phyloP scores from a whole-genome alignment of 352 stramenopile genomes.

The Phytophthora parvispora region DNA sequence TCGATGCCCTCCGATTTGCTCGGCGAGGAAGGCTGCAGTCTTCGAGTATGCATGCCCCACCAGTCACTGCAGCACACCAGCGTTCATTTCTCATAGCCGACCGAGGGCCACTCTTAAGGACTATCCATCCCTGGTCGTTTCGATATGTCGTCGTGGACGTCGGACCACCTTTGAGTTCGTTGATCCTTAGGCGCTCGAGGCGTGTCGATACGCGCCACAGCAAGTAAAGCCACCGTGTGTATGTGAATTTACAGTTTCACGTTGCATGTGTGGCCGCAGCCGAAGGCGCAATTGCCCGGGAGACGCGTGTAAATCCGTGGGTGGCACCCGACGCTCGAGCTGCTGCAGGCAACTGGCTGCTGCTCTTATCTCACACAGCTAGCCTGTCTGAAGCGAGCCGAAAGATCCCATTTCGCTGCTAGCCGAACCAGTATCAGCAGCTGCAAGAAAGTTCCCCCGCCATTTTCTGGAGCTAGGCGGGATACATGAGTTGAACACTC shows the following conservation, averaged over 20 bases:
- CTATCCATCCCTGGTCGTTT: background rate
- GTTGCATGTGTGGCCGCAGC: background rate
- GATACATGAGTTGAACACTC: no score
- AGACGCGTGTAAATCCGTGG: background rate
- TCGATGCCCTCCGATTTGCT: background rate
- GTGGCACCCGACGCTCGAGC: background rate
- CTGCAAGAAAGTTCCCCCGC: slow-evolving; percentile 11
- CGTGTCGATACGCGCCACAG: slow-evolving; percentile 3
- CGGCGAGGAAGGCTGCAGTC: slow-evolving; percentile 8
- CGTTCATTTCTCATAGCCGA: slow-evolving; percentile 21
- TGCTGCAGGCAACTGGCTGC: slow-evolving; percentile 5
- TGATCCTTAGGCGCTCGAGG: background rate
- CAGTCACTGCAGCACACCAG: background rate
- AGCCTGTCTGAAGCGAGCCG: slow-evolving; percentile 2
- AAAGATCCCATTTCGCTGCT: slow-evolving; percentile 9
- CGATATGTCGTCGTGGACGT: slow-evolving; percentile 5
- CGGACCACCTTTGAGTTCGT: background rate
- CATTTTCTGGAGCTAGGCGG: background rate
- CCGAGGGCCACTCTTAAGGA: background rate
- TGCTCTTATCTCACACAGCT: background rate
- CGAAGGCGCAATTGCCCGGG: background rate
- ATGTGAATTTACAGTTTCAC: background rate
- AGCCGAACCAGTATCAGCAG: background rate
- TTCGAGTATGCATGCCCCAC: slow-evolving; percentile 2
- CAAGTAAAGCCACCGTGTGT: no score